Base-by-base conservation (phyloP, 2,329 filamentous ascomycete genomes). In the Alternaria arborescens region DNA sequence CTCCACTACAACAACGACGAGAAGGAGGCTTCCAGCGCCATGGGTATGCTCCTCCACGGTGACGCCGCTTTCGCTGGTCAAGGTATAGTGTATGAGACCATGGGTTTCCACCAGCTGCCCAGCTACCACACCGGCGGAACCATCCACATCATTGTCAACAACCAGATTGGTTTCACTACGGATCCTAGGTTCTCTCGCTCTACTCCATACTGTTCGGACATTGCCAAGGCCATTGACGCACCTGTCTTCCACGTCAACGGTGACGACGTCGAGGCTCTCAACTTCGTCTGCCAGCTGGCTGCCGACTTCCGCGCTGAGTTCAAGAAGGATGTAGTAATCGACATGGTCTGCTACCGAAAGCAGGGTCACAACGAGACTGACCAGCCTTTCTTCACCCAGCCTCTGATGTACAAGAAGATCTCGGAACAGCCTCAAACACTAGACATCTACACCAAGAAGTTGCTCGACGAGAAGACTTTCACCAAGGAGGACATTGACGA, bases 1-100 rank as follows among this genome's bases (percentile, higher is more conserved):
- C 92, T 98, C 81, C 95, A 98, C 84, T 98, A 97, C 86, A 99
- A 99, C 85, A 91, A 95, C 68, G 95, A 99, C 70, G 95, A 99
- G 84, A 89, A 89, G 82, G 87, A 91, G 6, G 94, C 94, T 80
- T 88, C 88, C 68, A 93, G 91, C 62, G 95, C 95, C 68, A 98
- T 99, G 95, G 89, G 93, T 72, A 93, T 99, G 58, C 84, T 99
- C 69, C 88, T 99, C 53, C 95, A 99, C 83, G 95, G 95, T 84
- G 95, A 99, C 80, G 95, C 95, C 68, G 95, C 95, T 65, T 96
- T 99, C 78, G 94, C 95, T 69, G 95, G 90, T 42, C 95, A 99
- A 83, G 95, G 95, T 84, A 87, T 99, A 64, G 95, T 99, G 65
- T 99, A 99, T 82, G 95, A 99, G 82, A 98, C 94, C 75, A 91